phyloP scores from a whole-genome alignment of 495 filamentous ascomycete species.

The Daldinia childiae region DNA sequence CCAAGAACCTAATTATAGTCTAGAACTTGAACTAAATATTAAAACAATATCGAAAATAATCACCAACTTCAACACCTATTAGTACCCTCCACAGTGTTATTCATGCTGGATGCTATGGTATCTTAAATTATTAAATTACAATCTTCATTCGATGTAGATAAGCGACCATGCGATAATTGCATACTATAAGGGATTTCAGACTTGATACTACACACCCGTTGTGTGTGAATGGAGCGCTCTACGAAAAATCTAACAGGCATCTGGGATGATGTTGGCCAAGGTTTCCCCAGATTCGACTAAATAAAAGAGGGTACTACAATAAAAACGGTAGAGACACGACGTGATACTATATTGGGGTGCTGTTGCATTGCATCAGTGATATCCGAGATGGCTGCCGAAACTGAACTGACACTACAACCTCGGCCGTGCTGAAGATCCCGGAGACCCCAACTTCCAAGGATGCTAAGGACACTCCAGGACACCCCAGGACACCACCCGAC shows the following conservation, averaged over 20 bases:
- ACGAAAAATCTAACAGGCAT: slow-evolving; percentile 16
- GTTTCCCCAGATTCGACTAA: slow-evolving; percentile 44
- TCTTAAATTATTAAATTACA: neutral
- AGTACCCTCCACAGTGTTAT: neutral
- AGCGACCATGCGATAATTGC: neutral
- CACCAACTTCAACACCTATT: neutral
- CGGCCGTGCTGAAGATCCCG: slow-evolving; percentile 36
- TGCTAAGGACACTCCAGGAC: neutral
- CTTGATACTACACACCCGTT: slow-evolving; percentile 1
- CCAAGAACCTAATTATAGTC: slow-evolving; percentile 3
- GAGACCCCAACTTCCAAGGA: slow-evolving; percentile 16
- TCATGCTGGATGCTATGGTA: neutral
- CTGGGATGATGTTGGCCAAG: slow-evolving; percentile 24
- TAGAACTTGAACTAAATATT: neutral
- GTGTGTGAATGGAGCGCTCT: slow-evolving; percentile 5
- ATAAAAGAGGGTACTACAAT: slow-evolving; percentile 36
- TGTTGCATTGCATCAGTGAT: slow-evolving; percentile 39
- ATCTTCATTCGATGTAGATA: neutral
- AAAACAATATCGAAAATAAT: neutral
- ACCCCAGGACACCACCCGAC: slow-evolving; percentile 22
- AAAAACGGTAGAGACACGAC: slow-evolving; percentile 26
- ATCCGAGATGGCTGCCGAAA: slow-evolving; percentile 44
- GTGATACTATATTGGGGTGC: slow-evolving; percentile 37
- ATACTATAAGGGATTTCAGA: neutral
- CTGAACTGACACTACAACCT: slow-evolving; percentile 39